Conservation (phyloP, 2,329 filamentous ascomycete genomes). For the Allantophomopsis lycopodina region DNA sequence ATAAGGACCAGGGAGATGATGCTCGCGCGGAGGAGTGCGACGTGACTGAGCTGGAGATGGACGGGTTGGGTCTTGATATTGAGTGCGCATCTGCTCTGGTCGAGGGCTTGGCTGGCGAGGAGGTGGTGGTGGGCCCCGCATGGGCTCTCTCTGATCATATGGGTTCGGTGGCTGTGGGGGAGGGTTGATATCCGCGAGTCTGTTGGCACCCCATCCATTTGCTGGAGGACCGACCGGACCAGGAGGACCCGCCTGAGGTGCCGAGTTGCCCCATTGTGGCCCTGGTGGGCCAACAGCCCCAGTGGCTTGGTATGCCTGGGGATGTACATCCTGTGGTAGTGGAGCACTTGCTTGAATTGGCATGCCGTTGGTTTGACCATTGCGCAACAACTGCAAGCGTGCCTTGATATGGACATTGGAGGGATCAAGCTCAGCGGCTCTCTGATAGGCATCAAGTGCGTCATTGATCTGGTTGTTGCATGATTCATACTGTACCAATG, state of each 20-base stretch:
- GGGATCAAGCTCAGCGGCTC: conserved; percentile 88
- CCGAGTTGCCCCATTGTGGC: conserved; percentile 78
- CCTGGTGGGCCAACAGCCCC: conserved; percentile 73
- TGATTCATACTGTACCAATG: conserved; percentile 64
- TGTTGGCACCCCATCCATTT: conserved; percentile 45
- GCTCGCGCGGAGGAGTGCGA: conserved; percentile 35
- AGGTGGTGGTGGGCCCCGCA: conserved; percentile 53
- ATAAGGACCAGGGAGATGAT: conserved; percentile 11
- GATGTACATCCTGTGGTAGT: conserved; percentile 92
- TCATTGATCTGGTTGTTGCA: conserved; percentile 98
- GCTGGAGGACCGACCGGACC: conserved; percentile 19
- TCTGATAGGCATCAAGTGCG: conserved; percentile 87
- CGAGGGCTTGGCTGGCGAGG: conserved; percentile 65
- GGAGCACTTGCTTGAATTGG: conserved; percentile 62
- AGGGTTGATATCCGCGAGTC: conserved; percentile 67
- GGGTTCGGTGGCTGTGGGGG: conserved; percentile 67
- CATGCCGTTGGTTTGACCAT: conserved; percentile 59
- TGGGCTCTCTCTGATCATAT: conserved; percentile 65
- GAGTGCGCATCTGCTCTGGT: conserved; percentile 50
- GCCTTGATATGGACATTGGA: conserved; percentile 93
- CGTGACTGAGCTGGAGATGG: conserved; percentile 39
- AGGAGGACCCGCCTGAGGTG: conserved; percentile 47
- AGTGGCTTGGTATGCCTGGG: conserved; percentile 78
- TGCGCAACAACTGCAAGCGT: conserved; percentile 76
- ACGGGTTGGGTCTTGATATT: conserved; percentile 53